Conservation (phyloP, 2,329 filamentous ascomycete genomes). For the Talaromyces sp. region DNA sequence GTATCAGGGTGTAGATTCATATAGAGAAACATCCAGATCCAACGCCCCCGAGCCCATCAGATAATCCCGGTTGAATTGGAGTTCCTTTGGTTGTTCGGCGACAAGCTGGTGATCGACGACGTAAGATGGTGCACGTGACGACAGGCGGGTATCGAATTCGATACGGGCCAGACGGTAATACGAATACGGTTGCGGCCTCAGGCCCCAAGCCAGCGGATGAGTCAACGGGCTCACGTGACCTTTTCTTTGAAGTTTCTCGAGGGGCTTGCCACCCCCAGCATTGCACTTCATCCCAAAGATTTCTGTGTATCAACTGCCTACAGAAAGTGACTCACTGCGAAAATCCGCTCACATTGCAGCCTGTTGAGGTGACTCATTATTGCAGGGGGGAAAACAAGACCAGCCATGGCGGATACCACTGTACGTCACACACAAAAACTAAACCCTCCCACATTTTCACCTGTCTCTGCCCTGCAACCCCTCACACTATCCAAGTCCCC, state of each 20-base stretch:
- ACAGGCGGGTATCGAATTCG: not conserved
- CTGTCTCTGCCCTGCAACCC: slow-evolving; percentile 18
- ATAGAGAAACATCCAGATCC: not conserved
- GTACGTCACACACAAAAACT: slow-evolving; percentile 34
- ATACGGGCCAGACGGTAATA: slow-evolving; percentile 4
- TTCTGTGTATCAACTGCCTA: not conserved
- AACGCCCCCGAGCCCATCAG: not conserved
- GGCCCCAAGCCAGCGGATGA: not conserved
- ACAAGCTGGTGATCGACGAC: slow-evolving; percentile 1
- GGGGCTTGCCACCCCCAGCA: not conserved
- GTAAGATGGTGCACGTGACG: slow-evolving; percentile 5
- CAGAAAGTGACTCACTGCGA: not conserved
- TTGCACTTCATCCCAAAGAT: not conserved
- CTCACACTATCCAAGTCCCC: slow-evolving; percentile 6
- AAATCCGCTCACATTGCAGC: not conserved
- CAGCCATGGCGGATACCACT: slow-evolving; percentile 33
- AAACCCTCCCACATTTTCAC: slow-evolving; percentile 32
- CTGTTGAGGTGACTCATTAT: not conserved
- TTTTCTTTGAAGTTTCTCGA: not conserved
- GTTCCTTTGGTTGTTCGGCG: not conserved
- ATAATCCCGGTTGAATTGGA: not conserved
- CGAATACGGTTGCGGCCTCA: not conserved
- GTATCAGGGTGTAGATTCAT: not conserved
- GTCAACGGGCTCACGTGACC: not conserved
- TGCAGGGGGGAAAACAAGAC: not conserved